A percentile compares a stretch with the other conserved stretches of the same genome.
These are phyloP conservation scores for Xylogone sp. DNA, from an alignment of 2,329 filamentous ascomycete species.

Conservation along the genomic window DNA sequence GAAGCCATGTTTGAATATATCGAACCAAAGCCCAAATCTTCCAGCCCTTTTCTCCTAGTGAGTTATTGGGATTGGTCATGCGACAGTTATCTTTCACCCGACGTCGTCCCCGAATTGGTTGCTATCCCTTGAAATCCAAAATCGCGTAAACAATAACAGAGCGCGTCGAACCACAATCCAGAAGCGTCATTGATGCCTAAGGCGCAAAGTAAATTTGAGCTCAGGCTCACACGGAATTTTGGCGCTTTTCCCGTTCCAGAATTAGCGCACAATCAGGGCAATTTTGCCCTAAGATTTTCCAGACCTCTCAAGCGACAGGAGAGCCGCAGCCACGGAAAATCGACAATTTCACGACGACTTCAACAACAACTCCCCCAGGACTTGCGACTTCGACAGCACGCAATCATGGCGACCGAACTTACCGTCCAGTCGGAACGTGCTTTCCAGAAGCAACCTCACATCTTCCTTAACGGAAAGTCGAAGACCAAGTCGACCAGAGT, in stretches of 20 bases:
- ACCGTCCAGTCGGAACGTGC: conserved; percentile 99
- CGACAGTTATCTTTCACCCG: not conserved
- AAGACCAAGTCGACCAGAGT: conserved; percentile 80
- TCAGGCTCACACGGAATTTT: not conserved
- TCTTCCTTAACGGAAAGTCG: conserved; percentile 98
- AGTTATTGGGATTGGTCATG: not conserved
- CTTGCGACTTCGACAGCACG: conserved; percentile 28
- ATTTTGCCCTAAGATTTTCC: not conserved
- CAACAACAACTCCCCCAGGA: conserved; percentile 19
- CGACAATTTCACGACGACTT: conserved; percentile 5
- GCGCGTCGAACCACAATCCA: conserved; percentile 6
- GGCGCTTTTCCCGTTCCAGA: not conserved
- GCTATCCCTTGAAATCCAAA: not conserved
- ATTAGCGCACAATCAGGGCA: not conserved
- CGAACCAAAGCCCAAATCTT: conserved; percentile 11
- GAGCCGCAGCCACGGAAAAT: conserved; percentile 3
- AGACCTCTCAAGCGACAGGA: not conserved
- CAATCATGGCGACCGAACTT: conserved; percentile 89
- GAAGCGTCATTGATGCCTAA: not conserved
- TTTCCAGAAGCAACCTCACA: conserved; percentile 99
- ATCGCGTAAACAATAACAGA: conserved; percentile 19
- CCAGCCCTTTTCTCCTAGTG: conserved; percentile 1
- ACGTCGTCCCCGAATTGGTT: not conserved
- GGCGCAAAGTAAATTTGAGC: not conserved
- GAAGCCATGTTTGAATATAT: conserved; percentile 32